Evolutionary conservation across 2,329 filamentous ascomycete species (phyloP).

Genomic region (Ceratocystis colombiana): DNA sequence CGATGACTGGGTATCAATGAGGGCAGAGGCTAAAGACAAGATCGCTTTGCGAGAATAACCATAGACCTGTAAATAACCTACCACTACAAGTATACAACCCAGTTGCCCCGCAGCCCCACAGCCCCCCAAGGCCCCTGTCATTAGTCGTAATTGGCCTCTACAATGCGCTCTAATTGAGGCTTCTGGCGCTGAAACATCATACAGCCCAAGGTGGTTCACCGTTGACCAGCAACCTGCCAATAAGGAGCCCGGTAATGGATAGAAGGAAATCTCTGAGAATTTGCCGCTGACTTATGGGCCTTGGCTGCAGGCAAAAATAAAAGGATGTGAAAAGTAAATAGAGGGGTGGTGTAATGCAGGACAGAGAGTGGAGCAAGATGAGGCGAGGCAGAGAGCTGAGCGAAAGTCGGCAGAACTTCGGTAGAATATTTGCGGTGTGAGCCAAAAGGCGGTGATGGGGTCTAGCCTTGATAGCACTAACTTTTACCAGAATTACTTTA

Average conservation of each 20-base stretch:
- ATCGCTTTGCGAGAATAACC: too few relatives aligned
- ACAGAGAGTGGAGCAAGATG: too few relatives aligned
- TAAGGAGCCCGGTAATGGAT: neutral
- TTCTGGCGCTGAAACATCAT: neutral
- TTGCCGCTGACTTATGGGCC: neutral
- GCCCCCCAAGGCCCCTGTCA: too few relatives aligned
- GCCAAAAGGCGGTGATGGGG: neutral
- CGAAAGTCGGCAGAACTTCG: neutral
- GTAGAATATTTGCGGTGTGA: neutral
- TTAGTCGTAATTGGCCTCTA: neutral
- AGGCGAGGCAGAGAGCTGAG: neutral
- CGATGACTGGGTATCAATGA: too few relatives aligned
- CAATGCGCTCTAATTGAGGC: slow-evolving; percentile 5
- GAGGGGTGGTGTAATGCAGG: neutral
- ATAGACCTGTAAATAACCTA: too few relatives aligned
- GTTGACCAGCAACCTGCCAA: slow-evolving; percentile 13
- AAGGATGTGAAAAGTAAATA: neutral
- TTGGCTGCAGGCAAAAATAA: neutral
- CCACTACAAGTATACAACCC: neutral
- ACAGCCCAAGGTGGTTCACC: neutral
- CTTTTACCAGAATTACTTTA: too few relatives aligned
- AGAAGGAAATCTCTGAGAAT: neutral
- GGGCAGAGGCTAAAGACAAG: too few relatives aligned
- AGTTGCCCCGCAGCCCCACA: neutral
- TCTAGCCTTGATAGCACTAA: too few relatives aligned